Evolutionary conservation across 306 rosid species (phyloP), one percentile per base, ranked within the genome.

Genomic region (Ormosia emarginata): DNA sequence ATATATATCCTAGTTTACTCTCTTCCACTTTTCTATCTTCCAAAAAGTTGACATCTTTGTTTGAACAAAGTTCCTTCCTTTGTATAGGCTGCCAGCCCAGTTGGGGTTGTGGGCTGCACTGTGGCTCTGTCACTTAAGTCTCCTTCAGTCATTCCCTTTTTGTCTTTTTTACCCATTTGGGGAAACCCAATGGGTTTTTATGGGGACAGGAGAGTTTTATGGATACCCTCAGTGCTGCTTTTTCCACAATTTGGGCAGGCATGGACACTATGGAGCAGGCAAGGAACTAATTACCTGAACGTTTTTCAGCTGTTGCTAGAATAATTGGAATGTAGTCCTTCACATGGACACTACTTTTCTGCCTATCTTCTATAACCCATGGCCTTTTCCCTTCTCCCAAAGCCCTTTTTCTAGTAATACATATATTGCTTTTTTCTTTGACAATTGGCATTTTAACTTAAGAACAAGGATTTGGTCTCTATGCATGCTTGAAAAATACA

Each of bases 121-220:
- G 66, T 58, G 67, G 86, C 33, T 82, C 47, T 86, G 53, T 75
- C 65, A 56, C 62, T 85, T 74, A 72, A 75, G 50, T 79, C 82
- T 67, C 50, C 73, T 79, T 66, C 52, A 53, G 70, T 37, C 59
- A 58, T 77, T 77, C 63, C 56, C 39, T 52, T 33, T 12, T 65
- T 59, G 73, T 57, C 12, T 41, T 49, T 90, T 90, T 88, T 6
- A 78, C 86, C 88, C 87, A 74, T 71, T 71, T 83, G 81, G 82
- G 61, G 15, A 39, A 49, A 63, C 87, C 88, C 71, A 34, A 80
- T 63, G 81, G 86, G 83, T 87, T 90, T 91, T 83, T 55, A 15
- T 69, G 75, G 81, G 87, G 68, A 77, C 18, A 74, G 77, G 82
- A 83, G 82, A 87, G 79, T 37, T 81, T 81, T 87, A 67, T 81